Base-by-base conservation (phyloP, 495 filamentous ascomycete genomes). In the Penicillium canescens region DNA sequence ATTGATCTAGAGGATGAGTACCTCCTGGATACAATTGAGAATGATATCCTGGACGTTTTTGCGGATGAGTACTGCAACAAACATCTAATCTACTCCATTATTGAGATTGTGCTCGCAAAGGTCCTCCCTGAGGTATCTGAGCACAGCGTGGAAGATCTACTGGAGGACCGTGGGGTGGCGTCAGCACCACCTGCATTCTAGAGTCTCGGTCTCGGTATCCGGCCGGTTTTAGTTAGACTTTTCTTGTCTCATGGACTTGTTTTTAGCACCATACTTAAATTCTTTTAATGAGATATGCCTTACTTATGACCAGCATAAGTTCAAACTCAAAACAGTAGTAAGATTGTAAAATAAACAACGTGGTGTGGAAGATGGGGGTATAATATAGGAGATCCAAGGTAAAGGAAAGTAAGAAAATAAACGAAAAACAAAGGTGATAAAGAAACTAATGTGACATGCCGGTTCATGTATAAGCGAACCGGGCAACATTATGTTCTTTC, bases 61-160 rank as follows among this genome's bases (percentile, higher is more conserved):
- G 79, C 78, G 3, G 90, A 96, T 67, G 79, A 78, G 10, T 97
- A 96, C 70, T 83, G 89, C 66, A 98, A 97, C 73, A 93, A 89
- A 70, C 92, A 98, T 68, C 70, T 98, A 9, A 68, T 92, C 39
- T 95, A 93, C 58, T 74, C 79, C 20, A 76, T 91, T 36, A 60
- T 96, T 36, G 94, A 98, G 69, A 72, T 90, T 47, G 53, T 96
- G 0, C 73, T 98, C 12, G 83, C 88, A 34, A 81, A 86, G 59
- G 69, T 97, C 31, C 77, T 96, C 46, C 94, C 94, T 24, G 94
- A 98, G 77, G 60, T 98, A 59, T 80, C 82, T 28, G 89, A 91
- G 57, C 85, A 80, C 61, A 85, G 86, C 35, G 81, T 90, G 9
- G 70, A 72, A 50, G 87, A 91, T 63, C 67, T 96, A 42, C 82